phyloP scores from a whole-genome alignment of 2,329 filamentous ascomycete species.

The Microsporum audouinii region DNA sequence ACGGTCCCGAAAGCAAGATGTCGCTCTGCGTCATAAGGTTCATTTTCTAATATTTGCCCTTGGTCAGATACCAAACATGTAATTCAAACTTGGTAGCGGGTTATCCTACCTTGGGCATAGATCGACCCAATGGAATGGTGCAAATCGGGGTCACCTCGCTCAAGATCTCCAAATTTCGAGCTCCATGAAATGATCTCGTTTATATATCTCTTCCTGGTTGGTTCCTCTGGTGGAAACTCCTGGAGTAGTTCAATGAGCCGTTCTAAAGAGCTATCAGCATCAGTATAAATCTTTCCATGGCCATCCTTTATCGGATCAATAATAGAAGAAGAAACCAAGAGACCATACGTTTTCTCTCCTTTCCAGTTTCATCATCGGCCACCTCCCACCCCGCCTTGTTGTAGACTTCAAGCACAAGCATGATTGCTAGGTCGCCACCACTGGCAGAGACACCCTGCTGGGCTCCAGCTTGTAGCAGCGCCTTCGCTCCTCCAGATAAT shows the following conservation, averaged over 20 bases:
- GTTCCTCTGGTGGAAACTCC: slow-evolving; percentile 71
- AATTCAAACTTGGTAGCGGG: slow-evolving; percentile 4
- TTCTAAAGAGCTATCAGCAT: slow-evolving; percentile 23
- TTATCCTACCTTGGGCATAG: slow-evolving; percentile 59
- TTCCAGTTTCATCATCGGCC: slow-evolving; percentile 52
- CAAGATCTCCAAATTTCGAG: slow-evolving; percentile 69
- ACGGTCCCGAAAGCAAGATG: slow-evolving; percentile 82
- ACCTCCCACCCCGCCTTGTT: slow-evolving; percentile 66
- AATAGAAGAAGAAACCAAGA: not conserved
- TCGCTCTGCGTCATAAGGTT: slow-evolving; percentile 83
- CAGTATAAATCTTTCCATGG: not conserved
- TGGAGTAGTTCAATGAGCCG: slow-evolving; percentile 66
- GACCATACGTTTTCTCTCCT: slow-evolving; percentile 47
- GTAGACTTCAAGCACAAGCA: slow-evolving; percentile 83
- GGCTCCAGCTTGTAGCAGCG: slow-evolving; percentile 50
- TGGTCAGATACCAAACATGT: not conserved
- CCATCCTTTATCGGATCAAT: not conserved
- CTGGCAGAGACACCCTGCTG: slow-evolving; percentile 89
- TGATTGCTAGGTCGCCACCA: slow-evolving; percentile 76
- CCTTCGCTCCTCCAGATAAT: slow-evolving; percentile 69
- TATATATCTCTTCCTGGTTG: slow-evolving; percentile 85
- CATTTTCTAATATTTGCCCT: slow-evolving; percentile 51
- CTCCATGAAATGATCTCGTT: slow-evolving; percentile 83
- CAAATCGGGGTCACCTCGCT: slow-evolving; percentile 83
- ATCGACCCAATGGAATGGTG: slow-evolving; percentile 83